Conservation (phyloP, 2,329 filamentous ascomycete species). For the Paracoccidioides lutzii region DNA sequence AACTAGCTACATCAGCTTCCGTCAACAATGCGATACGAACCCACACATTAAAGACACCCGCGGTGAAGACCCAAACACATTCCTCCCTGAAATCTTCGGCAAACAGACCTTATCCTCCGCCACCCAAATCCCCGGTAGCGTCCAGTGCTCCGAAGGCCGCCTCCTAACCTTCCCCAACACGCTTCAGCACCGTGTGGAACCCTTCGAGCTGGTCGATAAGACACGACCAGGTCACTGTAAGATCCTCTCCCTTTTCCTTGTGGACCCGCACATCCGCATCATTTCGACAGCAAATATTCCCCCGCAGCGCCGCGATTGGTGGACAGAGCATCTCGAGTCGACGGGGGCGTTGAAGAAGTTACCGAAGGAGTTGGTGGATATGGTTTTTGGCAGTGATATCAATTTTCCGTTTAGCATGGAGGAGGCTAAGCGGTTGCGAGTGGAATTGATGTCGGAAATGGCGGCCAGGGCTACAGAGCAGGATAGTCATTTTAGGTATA, state of each 20-base stretch:
- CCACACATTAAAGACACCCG: not conserved
- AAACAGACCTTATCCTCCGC: not conserved
- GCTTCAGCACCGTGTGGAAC: conserved; percentile 3
- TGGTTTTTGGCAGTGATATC: not conserved
- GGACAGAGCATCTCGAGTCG: not conserved
- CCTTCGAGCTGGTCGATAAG: conserved; percentile 4
- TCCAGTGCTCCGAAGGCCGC: conserved; percentile 1
- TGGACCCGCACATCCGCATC: conserved; percentile 3
- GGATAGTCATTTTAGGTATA: not conserved
- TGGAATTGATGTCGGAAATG: conserved; percentile 2
- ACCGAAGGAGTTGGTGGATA: conserved; percentile 2
- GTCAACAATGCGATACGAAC: conserved; percentile 1
- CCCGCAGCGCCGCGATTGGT: conserved; percentile 6
- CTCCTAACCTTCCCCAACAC: conserved; percentile 6
- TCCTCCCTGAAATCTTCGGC: not conserved
- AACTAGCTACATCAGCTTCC: conserved; percentile 2
- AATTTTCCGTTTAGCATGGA: conserved; percentile 1
- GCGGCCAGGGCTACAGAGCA: not conserved
- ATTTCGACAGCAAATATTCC: conserved; percentile 4
- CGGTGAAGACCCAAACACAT: not conserved
- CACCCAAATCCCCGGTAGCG: not conserved
- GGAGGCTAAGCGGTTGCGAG: conserved; percentile 1
- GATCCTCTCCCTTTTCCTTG: conserved; percentile 4
- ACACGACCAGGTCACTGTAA: conserved; percentile 1
- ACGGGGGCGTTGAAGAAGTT: not conserved